phyloP scores from a whole-genome alignment of 495 filamentous ascomycete species.

The Aspergillus asperescens region DNA sequence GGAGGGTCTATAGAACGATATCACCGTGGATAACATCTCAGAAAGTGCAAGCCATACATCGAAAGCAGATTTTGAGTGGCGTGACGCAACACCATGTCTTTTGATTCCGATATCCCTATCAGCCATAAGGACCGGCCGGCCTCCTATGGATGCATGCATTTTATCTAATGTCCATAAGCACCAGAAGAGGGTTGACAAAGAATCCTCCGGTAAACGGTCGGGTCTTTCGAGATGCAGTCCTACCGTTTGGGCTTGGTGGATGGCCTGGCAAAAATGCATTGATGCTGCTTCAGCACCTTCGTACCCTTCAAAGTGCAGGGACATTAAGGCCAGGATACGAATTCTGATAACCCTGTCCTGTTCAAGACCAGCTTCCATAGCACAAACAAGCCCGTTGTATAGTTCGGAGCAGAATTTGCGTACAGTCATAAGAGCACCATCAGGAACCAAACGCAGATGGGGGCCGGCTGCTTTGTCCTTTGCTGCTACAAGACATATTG shows the following conservation, averaged over 20 bases:
- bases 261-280: conserved; percentile 41
- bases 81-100: conserved; percentile 18
- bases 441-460: conserved; percentile 28
- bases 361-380: conserved; percentile 40
- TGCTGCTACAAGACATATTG: conserved; percentile 44
- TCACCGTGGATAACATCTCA: conserved; percentile 57
- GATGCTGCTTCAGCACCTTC: conserved; percentile 45
- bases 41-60: conserved; percentile 50
- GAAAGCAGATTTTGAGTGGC: conserved; percentile 32
- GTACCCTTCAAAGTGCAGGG: conserved; percentile 41
- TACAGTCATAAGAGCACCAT: conserved; percentile 21
- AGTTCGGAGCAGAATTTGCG: conserved; percentile 36
- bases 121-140: conserved; percentile 59
- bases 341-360: conserved; percentile 41
- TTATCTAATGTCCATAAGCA: conserved; percentile 65
- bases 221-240: conserved; percentile 55
- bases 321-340: conserved; percentile 41
- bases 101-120: conserved; percentile 56
- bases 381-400: conserved; percentile 34
- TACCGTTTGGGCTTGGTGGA: conserved; percentile 60
- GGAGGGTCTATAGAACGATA: conserved; percentile 60
- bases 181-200: conserved; percentile 56
- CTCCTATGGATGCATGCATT: conserved; percentile 57
- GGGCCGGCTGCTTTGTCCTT: conserved; percentile 33
- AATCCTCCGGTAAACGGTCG: conserved; percentile 28